A percentile compares a stretch with the other conserved stretches of the same genome.
Evolutionary conservation across 768 basidiomycete species (phyloP).

Genomic region (Collybia nuda): DNA sequence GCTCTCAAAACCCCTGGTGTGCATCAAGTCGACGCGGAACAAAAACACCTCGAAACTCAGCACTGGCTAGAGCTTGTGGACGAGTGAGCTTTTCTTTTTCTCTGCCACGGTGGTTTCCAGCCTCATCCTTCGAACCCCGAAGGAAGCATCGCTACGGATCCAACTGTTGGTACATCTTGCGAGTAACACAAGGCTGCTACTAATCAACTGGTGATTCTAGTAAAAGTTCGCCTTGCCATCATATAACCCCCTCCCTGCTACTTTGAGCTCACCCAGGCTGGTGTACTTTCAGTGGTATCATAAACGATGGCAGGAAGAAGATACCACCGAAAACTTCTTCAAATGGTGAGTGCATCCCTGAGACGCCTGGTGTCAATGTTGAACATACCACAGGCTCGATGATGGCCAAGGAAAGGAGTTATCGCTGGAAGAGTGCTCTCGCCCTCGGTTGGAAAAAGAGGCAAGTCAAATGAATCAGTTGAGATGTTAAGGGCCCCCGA

Average conservation of each 20-base stretch:
- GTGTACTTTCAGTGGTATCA: slow-evolving; percentile 50
- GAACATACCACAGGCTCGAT: slow-evolving; percentile 49
- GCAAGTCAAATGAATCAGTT: slow-evolving; percentile 11
- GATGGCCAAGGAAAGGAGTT: slow-evolving; percentile 56
- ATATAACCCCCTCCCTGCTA: neutral
- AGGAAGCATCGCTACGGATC: slow-evolving; percentile 66
- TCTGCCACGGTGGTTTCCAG: neutral
- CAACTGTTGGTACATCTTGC: slow-evolving; percentile 40
- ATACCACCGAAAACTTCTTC: slow-evolving; percentile 70
- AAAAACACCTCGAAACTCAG: slow-evolving; percentile 55
- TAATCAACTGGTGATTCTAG: neutral
- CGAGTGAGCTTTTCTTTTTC: slow-evolving; percentile 32
- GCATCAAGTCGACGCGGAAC: slow-evolving; percentile 27
- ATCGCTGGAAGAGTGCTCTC: slow-evolving; percentile 55
- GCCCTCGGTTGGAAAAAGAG: slow-evolving; percentile 62
- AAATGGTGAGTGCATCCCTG: slow-evolving; percentile 38
- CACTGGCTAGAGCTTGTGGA: slow-evolving; percentile 68
- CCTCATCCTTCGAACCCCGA: neutral
- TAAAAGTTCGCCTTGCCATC: slow-evolving; percentile 20
- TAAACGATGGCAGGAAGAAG: slow-evolving; percentile 52
- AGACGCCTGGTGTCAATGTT: neutral
- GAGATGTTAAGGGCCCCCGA: slow-evolving; percentile 14
- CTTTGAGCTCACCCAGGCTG: neutral
- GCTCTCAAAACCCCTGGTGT: slow-evolving; percentile 31
- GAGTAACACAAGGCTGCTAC: neutral